Conservation (phyloP, 768 basidiomycete genomes). For the Antrodiella citrinella region DNA sequence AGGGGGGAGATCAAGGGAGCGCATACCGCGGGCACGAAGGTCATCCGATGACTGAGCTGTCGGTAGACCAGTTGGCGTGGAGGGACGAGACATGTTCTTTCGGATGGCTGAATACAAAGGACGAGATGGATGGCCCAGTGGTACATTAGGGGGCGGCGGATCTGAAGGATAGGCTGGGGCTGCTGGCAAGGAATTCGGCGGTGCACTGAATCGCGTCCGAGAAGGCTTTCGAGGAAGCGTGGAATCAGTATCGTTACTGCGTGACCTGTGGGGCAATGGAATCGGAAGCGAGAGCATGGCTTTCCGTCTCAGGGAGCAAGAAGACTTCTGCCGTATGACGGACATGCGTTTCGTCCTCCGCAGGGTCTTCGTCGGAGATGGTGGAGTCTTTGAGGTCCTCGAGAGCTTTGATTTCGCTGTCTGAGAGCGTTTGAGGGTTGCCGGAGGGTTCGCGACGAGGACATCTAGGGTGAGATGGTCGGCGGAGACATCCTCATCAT, state of each 20-base stretch:
- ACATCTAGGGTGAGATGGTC: background rate
- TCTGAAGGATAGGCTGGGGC: background rate
- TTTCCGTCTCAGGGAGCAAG: slow-evolving; percentile 17
- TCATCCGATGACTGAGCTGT: background rate
- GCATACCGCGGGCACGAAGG: slow-evolving; percentile 8
- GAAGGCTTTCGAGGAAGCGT: slow-evolving; percentile 9
- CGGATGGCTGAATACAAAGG: slow-evolving; percentile 23
- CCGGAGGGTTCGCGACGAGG: background rate
- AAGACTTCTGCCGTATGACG: slow-evolving; percentile 12
- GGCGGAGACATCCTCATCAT: no score
- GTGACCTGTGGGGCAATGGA: no score
- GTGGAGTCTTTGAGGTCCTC: background rate
- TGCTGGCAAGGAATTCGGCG: slow-evolving; percentile 7
- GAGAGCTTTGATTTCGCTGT: background rate
- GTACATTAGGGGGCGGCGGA: slow-evolving; percentile 2
- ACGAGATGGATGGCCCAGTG: slow-evolving; percentile 16
- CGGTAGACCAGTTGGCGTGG: slow-evolving; percentile 5
- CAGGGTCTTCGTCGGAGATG: slow-evolving; percentile 1
- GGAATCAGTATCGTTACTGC: background rate
- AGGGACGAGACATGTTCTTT: slow-evolving; percentile 16
- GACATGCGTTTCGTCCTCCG: slow-evolving; percentile 8
- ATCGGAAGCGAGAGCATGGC: background rate
- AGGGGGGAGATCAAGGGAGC: slow-evolving; percentile 14
- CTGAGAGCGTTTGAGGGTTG: background rate
- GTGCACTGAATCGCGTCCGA: background rate